These are phyloP conservation scores for Rhododendron molle DNA, from an alignment of 148 eudicot genomes.

Conservation along the genomic window DNA sequence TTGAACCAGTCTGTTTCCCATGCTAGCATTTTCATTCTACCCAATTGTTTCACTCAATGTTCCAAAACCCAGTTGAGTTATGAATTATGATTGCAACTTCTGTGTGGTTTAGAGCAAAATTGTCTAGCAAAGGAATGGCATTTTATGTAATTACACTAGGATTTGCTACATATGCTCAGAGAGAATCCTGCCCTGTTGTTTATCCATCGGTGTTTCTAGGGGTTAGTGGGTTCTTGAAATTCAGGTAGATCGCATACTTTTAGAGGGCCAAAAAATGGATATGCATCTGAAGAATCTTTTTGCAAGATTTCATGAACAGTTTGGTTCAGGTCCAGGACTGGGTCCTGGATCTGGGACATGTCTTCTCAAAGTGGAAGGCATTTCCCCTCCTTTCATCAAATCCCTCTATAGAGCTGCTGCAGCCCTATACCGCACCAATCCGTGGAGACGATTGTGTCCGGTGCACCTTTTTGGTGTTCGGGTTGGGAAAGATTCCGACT, in stretches of 20 bases:
- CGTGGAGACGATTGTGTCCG: slow-evolving; percentile 60
- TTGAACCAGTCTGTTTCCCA: neutral
- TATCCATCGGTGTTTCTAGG: neutral
- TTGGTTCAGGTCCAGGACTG: slow-evolving; percentile 67
- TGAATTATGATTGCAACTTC: neutral
- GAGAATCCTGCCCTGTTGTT: neutral
- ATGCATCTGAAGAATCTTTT: slow-evolving; percentile 57
- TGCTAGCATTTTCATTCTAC: neutral
- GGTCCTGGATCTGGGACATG: slow-evolving; percentile 65
- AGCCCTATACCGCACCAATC: slow-evolving; percentile 56
- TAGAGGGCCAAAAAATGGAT: slow-evolving; percentile 47
- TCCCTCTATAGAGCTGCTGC: slow-evolving; percentile 57
- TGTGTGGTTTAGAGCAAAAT: neutral
- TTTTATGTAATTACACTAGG: neutral
- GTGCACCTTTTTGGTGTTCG: slow-evolving; percentile 57
- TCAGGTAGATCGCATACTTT: neutral
- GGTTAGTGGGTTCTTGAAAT: slow-evolving; percentile 5
- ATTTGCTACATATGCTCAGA: neutral
- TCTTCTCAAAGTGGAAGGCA: slow-evolving; percentile 50
- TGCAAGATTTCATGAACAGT: slow-evolving; percentile 59
- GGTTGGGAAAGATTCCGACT: slow-evolving; percentile 59
- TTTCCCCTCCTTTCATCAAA: slow-evolving; percentile 40
- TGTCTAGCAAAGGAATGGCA: neutral
- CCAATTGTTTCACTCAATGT: neutral
- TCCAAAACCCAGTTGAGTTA: neutral